Base-by-base conservation (phyloP, 305 asterid genomes). In the Salvia sclarea region DNA sequence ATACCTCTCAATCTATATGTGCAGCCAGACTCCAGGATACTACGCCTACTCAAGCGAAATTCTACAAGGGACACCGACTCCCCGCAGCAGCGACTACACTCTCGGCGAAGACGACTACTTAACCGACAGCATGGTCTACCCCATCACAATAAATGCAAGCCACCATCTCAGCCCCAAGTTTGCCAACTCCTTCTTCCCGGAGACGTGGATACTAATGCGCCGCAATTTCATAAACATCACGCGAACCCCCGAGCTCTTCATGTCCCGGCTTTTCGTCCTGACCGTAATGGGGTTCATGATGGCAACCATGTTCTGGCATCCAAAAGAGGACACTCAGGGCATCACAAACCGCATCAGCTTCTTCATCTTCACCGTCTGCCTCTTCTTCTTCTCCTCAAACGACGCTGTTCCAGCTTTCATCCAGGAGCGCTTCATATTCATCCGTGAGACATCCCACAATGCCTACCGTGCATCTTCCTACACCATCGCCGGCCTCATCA, bases 401-500 rank as follows among this genome's bases (percentile, higher is more conserved):
- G 96, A 88, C 33, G 97, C 95, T 4, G 92, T 88, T 48, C 97
- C 97, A 0, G 96, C 96, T 14, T 91, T 91, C 74, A 91, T 91
- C 68, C 96, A 91, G 61, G 97, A 91, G 64, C 91, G 91, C 53
- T 85, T 85, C 84, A 82, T 91, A 31, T 91, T 86, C 76, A 72
- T 91, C 45, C 85, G 91, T 1, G 95, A 91, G 64, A 88, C 96
- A 31, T 91, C 97, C 1, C 97, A 91, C 76, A 86, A 88, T 18
- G 91, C 95, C 10, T 91, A 91, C 38, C 78, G 95, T n/a, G 91
- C 97, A 25, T 91, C 97, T 2, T 86, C 97, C 13, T 88, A 88
- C 79, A 84, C 97, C 21, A 82, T 91, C 7, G 86, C 97, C 1
- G 95, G 97, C 21, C 79, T 91, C 13, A 43, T 89, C 64, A 89